phyloP scores from a whole-genome alignment of 2,329 filamentous ascomycete genomes.

The Aureobasidium uvarum region DNA sequence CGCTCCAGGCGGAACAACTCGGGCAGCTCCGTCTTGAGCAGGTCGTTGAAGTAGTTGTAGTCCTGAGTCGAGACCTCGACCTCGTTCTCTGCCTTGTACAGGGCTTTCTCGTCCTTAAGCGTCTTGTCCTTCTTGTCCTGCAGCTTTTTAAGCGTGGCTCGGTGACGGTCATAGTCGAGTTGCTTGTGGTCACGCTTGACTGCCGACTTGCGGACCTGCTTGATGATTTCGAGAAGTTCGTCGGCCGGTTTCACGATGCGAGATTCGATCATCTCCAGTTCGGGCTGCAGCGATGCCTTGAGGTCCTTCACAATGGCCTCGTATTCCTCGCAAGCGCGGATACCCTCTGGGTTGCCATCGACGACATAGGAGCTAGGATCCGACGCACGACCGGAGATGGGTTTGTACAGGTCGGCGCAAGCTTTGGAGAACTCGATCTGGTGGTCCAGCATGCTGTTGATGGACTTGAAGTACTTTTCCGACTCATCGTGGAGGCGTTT shows the following conservation, averaged over 20 bases:
- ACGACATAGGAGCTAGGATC: constrained; percentile 80
- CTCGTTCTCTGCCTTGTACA: constrained; percentile 93
- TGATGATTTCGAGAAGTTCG: constrained; percentile 91
- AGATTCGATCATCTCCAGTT: constrained; percentile 95
- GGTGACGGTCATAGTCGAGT: constrained; percentile 90
- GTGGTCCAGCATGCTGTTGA: constrained; percentile 95
- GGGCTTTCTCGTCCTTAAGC: constrained; percentile 93
- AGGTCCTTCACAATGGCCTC: constrained; percentile 86
- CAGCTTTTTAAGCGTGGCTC: constrained; percentile 80
- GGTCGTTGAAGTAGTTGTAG: constrained; percentile 96
- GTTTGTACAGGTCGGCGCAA: constrained; percentile 95
- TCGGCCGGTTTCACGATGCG: constrained; percentile 89
- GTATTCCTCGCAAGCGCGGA: constrained; percentile 94
- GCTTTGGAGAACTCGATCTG: constrained; percentile 98
- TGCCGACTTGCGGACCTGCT: constrained; percentile 84
- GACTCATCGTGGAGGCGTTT: constrained; percentile 97
- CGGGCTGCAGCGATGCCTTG: constrained; percentile 81
- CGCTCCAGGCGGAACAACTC: constrained; percentile 85
- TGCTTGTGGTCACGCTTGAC: constrained; percentile 96
- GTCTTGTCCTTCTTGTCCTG: constrained; percentile 97
- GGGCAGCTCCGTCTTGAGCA: constrained; percentile 93
- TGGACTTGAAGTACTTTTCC: constrained; percentile 94
- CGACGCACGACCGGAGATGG: constrained; percentile 92
- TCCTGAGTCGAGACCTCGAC: constrained; percentile 90
- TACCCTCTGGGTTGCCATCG: constrained; percentile 89